Evolutionary conservation across 495 filamentous ascomycete species (phyloP), one percentile per base, ranked within the genome.

Genomic region (Chaetomium cochliodes): DNA sequence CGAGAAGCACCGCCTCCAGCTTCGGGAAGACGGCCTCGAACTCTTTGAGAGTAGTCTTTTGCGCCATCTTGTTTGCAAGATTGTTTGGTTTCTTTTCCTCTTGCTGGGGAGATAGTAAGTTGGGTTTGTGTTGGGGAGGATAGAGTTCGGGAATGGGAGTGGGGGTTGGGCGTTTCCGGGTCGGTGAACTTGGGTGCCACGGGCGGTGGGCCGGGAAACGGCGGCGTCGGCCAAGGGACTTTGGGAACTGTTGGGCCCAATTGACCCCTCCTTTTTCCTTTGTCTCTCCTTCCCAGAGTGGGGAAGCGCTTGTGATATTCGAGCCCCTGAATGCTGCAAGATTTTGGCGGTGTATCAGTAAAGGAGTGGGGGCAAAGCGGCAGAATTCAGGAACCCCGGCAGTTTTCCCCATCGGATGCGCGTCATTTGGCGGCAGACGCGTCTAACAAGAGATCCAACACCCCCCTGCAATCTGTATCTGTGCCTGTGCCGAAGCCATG

Each of bases 1-100:
- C 85, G 52, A 90, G 81, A 55, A 98, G 80, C 66, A 90, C 91
- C 71, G 90, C 82, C 73, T 91, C 84, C 62, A 93, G 82, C 66
- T 86, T 84, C 53, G 89, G 91, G 82, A 96, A 97, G 73, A 96
- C 81, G 18, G 84, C 78, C 82, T 98, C 94, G 74, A 98, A 98
- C 61, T 94, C 87, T 68, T 89, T 82, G 64, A 90, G 83, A 46
- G 87, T 90, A 33, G 87, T 91, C 60, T 80, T 83, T 64, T 86
- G 74, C 50, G 86, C 81, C 87, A 88, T 89, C 49, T 68, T 81
- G 51, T 68, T 81, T 68, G 67, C 8, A 8, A 12, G 33, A n/a
- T 37, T 58, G n/a, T 58, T 18, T 51, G 50, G 8, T n/a, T 63
- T 50, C 20, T 30, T 8, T 20, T 54, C 25, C 15, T 9, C n/a